Conservation (phyloP, 345 rosid species). For the Eucalyptus marginata region DNA sequence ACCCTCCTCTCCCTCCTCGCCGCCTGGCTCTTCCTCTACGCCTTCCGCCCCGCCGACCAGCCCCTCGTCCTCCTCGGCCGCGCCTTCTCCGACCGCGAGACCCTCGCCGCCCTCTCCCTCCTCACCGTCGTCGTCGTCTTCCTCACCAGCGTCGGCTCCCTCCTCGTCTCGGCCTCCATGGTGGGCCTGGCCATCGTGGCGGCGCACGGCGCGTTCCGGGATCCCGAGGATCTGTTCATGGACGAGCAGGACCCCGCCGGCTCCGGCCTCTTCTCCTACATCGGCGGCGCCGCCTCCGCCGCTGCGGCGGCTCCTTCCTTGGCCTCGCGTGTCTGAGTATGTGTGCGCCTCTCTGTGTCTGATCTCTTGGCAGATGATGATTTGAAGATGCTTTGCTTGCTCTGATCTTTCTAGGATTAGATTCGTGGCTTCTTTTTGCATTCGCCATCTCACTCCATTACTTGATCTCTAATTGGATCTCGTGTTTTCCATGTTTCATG, state of each 20-base stretch:
- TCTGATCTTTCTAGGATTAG: not conserved
- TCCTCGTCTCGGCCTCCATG: conserved; percentile 4
- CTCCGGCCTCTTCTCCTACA: conserved; percentile 3
- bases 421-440: not conserved
- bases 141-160: conserved; percentile 6
- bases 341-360: not conserved
- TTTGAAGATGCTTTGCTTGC: not conserved
- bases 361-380: not conserved
- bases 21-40: conserved; percentile 8
- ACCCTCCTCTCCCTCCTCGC: conserved; percentile 1
- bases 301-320: not conserved
- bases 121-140: conserved; percentile 2
- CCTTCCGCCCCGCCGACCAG: conserved; percentile 3
- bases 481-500: not conserved
- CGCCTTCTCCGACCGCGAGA: conserved; percentile 7
- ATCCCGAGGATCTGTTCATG: conserved; percentile 7
- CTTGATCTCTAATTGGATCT: not conserved
- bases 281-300: not conserved
- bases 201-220: conserved; percentile 5
- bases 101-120: conserved; percentile 1
- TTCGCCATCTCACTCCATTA: not conserved
- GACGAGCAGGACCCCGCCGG: conserved; percentile 3
- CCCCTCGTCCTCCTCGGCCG: conserved; percentile 4
- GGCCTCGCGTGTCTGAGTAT: not conserved
- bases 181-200: not conserved